Evolutionary conservation across 2,329 filamentous ascomycete genomes (phyloP).

Genomic region (Hypoxylon sp.): DNA sequence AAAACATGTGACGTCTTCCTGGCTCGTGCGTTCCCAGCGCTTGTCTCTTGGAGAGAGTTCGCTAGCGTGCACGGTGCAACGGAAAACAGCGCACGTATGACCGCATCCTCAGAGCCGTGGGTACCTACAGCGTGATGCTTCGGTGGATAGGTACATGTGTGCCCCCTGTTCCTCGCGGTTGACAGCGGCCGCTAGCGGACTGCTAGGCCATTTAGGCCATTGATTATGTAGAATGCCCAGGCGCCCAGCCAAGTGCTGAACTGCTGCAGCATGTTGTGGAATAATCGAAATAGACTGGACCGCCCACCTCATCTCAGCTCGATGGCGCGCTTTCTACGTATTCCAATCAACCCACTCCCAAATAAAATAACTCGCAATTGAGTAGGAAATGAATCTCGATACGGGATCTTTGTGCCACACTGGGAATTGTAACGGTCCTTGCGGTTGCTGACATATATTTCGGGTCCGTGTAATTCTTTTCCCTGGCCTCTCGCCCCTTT

Average conservation of each 20-base stretch:
- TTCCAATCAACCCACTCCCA: constrained; percentile 10
- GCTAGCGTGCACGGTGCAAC: constrained; percentile 21
- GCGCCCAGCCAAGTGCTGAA: constrained; percentile 20
- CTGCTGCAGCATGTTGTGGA: constrained; percentile 20
- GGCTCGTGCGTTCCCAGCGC: neutral
- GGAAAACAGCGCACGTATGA: constrained; percentile 35
- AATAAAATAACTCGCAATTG: neutral
- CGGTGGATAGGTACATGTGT: constrained; percentile 19
- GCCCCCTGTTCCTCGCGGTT: constrained; percentile 5
- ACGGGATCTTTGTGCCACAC: constrained; percentile 24
- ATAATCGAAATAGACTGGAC: constrained; percentile 35
- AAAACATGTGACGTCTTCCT: constrained; percentile 38
- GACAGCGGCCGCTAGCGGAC: constrained; percentile 19
- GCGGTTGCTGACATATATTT: constrained; percentile 3
- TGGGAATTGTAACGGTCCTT: constrained; percentile 5
- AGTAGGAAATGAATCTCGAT: constrained; percentile 15
- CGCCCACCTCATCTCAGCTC: constrained; percentile 27
- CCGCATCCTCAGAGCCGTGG: constrained; percentile 25
- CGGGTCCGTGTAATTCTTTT: neutral
- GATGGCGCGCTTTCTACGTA: neutral
- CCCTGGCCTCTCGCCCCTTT: constrained; percentile 1
- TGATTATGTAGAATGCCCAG: no score
- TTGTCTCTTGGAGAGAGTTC: constrained; percentile 5
- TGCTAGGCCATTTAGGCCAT: no score
- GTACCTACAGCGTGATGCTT: constrained; percentile 23